Percentiles rank a stretch among this genome's conserved stretches.
Conservation (phyloP, 108 stramenopile species). For the Stephanodiscus triporus region DNA sequence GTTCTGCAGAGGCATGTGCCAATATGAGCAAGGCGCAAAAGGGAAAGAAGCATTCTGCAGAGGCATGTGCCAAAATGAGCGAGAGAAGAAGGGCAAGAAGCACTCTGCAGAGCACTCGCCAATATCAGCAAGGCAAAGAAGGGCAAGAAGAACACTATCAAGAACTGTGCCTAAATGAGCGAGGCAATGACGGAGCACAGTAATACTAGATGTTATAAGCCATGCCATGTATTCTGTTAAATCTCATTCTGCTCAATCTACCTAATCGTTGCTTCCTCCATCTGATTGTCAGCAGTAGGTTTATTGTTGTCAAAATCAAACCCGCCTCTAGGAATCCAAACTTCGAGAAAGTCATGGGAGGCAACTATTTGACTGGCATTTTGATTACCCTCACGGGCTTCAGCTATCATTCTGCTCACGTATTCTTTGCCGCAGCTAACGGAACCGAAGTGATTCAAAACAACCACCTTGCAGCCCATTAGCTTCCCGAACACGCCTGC, state of each 20-base stretch:
- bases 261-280: not conserved
- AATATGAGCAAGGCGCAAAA: too few species aligned
- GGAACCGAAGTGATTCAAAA: constrained; percentile 80
- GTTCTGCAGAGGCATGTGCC: too few species aligned
- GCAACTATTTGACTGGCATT: constrained; percentile 50
- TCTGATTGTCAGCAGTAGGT: not conserved
- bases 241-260: not conserved
- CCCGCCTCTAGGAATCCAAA: constrained; percentile 70
- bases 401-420: constrained; percentile 39
- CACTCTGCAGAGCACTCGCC: too few species aligned
- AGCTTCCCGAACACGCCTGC: constrained; percentile 65
- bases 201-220: too few species aligned
- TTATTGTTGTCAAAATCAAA: constrained; percentile 47
- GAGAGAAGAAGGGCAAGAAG: too few species aligned
- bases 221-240: not conserved
- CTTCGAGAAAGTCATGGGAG: constrained; percentile 80
- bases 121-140: too few species aligned
- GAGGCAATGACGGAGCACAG: too few species aligned
- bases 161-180: too few species aligned
- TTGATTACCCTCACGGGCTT: constrained; percentile 52
- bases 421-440: constrained; percentile 10
- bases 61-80: too few species aligned
- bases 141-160: too few species aligned
- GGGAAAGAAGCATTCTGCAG: too few species aligned
- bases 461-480: constrained; percentile 59